Evolutionary conservation across 2,329 filamentous ascomycete genomes (phyloP).

Genomic region (Byssochlamys sp.): DNA sequence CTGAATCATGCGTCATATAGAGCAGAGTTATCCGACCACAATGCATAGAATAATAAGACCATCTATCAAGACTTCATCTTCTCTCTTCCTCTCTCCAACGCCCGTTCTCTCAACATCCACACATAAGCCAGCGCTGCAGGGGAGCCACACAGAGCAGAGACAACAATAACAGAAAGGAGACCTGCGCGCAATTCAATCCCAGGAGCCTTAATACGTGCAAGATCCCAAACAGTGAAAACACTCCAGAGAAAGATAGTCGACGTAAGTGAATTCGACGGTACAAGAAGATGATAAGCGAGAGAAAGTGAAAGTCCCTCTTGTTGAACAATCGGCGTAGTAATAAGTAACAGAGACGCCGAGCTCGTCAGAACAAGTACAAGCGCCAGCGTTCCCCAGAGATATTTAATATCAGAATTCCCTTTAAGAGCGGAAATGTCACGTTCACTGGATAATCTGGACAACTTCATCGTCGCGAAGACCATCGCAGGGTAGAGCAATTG

Average conservation of each 20-base stretch:
- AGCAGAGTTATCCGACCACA: too few species aligned
- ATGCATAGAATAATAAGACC: too few species aligned
- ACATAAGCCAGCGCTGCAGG: neutral
- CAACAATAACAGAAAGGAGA: neutral
- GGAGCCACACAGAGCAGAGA: neutral
- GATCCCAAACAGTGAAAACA: neutral
- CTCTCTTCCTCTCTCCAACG: neutral
- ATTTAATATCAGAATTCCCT: neutral
- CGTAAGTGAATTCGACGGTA: neutral
- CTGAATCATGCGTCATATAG: too few species aligned
- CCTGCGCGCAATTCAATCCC: neutral
- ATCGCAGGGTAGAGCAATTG: neutral
- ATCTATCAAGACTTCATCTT: neutral
- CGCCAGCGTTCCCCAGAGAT: neutral
- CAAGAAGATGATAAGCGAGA: neutral
- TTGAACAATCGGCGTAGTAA: neutral
- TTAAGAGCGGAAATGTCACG: neutral
- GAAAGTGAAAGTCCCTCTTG: neutral
- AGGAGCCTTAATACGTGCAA: neutral
- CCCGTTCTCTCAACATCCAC: neutral
- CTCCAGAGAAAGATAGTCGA: neutral
- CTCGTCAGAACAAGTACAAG: neutral
- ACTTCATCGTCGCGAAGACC: neutral
- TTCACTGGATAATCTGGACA: neutral
- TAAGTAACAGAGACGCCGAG: neutral